Evolutionary conservation across 2,329 filamentous ascomycete genomes (phyloP), one percentile per base, ranked within the genome.

Genomic region (Coniella vitis): DNA sequence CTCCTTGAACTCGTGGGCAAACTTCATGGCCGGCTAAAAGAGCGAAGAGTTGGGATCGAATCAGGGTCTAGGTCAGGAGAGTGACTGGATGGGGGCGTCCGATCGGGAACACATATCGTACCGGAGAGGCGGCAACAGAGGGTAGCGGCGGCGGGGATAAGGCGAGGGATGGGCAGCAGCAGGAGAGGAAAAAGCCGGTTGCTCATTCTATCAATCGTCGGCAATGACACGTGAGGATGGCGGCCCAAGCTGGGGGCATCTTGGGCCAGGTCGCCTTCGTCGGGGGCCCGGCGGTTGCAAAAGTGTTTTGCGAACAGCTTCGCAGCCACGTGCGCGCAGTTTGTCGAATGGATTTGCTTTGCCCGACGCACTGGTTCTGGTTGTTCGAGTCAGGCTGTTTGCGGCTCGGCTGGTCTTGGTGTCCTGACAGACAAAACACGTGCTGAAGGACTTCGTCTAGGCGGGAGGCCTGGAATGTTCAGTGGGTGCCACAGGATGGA

Each of bases 1-100:
- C 58, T 84, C 78, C 61, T 83, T 81, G 63, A 89, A 93, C 60
- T 83, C 78, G 62, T 86, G 86, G 22, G 83, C 87, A 66, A 94
- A 95, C 74, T 95, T 95, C 89, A 95, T 95, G 47, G 56, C 54
- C 52, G 46, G 13, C 34, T 20, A 37, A n/a, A 13, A 29, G 20
- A 10, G 25, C 2, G 34, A 8, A 13, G 34, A 5, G 19, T 32
- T n/a, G 16, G 20, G 19, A n/a, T n/a, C n/a, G n/a, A n/a, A 16
- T 14, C 22, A 12, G n/a, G 36, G 22, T 20, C 29, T 13, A 39
- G 16, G 7, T 19, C 10, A 21, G 7, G n/a, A 25, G 4, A 37
- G 16, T 32, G 45, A 14, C 44, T 25, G 38, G 12, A 16, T 41
- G 45, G 39, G 19, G 16, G 7, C 22, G 13, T 19, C 25, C 29